Evolutionary conservation across 352 stramenopile species (phyloP), one percentile per base, ranked within the genome.

Genomic region (Pythium utonaiense): DNA sequence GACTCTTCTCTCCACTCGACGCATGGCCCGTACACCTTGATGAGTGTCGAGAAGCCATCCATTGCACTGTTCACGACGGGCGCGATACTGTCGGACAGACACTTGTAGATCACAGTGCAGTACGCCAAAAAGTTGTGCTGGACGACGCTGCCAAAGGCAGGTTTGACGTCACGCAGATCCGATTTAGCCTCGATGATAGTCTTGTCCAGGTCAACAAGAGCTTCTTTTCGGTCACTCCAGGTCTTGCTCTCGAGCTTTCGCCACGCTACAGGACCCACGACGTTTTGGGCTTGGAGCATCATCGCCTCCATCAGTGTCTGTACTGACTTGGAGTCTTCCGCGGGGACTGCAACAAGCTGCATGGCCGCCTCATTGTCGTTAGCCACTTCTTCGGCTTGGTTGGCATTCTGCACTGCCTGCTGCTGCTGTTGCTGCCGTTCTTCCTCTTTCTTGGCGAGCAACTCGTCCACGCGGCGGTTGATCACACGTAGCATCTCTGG

Each of bases 141-240:
- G n/a, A 80, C 74, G 44, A 77, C 64, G 63, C 77, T 79, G 6
- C 77, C 65, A 56, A 89, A 86, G 28, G 72, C 66, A 1, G 81
- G 77, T 57, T 80, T 82, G 27, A 73, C 73, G 61, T 93, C 84
- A 0, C 79, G 79, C 47, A 91, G 60, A 44, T 91, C 83, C 3
- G 74, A 83, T 44, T 89, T 93, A 47, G 78, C 75, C 22, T 91
- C 83, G 0, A 67, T 76, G 41, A 93, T 80, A 21, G 60, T 72
- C 25, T 86, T 89, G 40, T 91, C 84, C 17, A 91, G 59, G 47
- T 89, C 82, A 6, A 88, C 66, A 3, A 93, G 67, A n/a, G 84
- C 82, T 30, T 93, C 84, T 53, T 91, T 91, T 22, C 84, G 73
- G 59, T 93, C 84, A 50, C 80, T 92, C 82, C 84, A 93, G 28